These are phyloP conservation scores for Castanea sativa DNA, from an alignment of 306 rosid species.

Conservation along the genomic window DNA sequence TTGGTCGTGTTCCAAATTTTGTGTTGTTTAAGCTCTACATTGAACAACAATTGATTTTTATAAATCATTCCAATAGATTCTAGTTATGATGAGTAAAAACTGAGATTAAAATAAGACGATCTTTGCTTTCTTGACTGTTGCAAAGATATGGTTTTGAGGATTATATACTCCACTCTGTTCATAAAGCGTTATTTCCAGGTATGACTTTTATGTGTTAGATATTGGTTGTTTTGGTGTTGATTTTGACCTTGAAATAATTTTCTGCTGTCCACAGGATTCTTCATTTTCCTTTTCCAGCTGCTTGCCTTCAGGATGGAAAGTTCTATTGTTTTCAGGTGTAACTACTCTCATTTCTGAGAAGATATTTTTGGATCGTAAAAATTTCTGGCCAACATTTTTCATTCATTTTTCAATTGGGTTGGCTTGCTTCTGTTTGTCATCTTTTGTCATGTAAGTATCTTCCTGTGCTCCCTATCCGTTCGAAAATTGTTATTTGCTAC, in stretches of 20 bases:
- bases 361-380: slow-evolving; percentile 61
- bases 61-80: neutral
- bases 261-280: slow-evolving; percentile 52
- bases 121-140: slow-evolving; percentile 55
- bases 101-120: neutral
- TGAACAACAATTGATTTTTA: neutral
- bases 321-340: slow-evolving; percentile 60
- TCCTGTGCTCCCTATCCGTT: slow-evolving; percentile 4
- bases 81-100: neutral
- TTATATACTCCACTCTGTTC: slow-evolving; percentile 66
- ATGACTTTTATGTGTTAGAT: slow-evolving; percentile 21
- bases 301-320: slow-evolving; percentile 83
- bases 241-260: slow-evolving; percentile 15
- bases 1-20: slow-evolving; percentile 14
- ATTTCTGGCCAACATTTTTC: slow-evolving; percentile 66
- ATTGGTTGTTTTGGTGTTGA: slow-evolving; percentile 5
- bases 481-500: neutral
- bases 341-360: slow-evolving; percentile 73
- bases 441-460: slow-evolving; percentile 58
- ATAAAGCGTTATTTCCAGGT: slow-evolving; percentile 81
- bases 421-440: slow-evolving; percentile 70
- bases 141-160: slow-evolving; percentile 86
- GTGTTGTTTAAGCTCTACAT: neutral
- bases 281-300: slow-evolving; percentile 70
- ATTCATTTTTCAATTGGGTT: slow-evolving; percentile 70